Evolutionary conservation across 2,329 filamentous ascomycete genomes (phyloP), one percentile per base, ranked within the genome.

Genomic region (Fusarium coffeatum): DNA sequence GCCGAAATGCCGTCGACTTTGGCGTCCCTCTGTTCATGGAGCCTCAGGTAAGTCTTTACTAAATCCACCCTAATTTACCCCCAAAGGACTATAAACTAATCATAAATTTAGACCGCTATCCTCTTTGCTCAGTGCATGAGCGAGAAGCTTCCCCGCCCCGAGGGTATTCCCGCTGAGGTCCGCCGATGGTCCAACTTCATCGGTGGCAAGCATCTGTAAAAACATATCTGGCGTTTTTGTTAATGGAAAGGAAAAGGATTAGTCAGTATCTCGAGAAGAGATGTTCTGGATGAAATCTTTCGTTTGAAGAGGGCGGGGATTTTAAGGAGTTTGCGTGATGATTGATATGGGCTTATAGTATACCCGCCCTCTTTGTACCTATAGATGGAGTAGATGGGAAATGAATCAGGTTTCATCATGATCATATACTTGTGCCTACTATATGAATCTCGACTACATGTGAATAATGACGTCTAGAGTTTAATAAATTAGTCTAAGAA

Each of bases 1-100:
- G 96, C 77, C 90, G 96, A 79, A 99, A 99, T 78, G 96, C 96
- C 28, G 96, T 99, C 59, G 96, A 99, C 83, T 99, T 99, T 80
- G 95, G 95, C 74, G 94, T 98, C 32, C 96, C 96, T 50, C 86
- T 99, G 59, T 98, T 99, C 82, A 98, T 98, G 94, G 95, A 98
- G 85, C 93, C 94, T 57, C 95, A 96, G 91, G 94, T 97, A 85
- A 84, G 89, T 53, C 27, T 42, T 41, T 27, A 23, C n/a, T 7
- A 27, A 25, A 18, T 18, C 4, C 13, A 9, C 6, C n/a, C 7
- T 51, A 5, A 51, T 8, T 16, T 13, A 80, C 72, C 56, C 43
- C 12, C 15, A 20, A 32, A 16, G 22, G 32, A n/a, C 20, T 20
- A 42, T 55, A 56, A 25, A 22, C 80, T 83, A 76, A 83, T 69